These are phyloP conservation scores for Zea mays DNA, from an alignment of 176 grass and related monocot genomes.

Conservation along the genomic window Zm-B73-REFERENCE-NAM-5.0 NC_050105.1:150972501-150973000, in stretches of 20 bases:
- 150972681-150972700: constrained; percentile 41
- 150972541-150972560: constrained; percentile 28
- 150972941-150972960: no score
- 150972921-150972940: no score
- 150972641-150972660: constrained; percentile 78
- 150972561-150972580: constrained; percentile 26
- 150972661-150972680: constrained; percentile 81
- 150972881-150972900: no score
- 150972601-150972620: no score
- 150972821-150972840: no score
- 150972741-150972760: not conserved
- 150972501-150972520: constrained; percentile 39
- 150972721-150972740: constrained; percentile 4
- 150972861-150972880: no score
- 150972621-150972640: constrained; percentile 64
- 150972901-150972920: no score
- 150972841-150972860: no score
- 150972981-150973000: no score
- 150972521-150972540: constrained; percentile 29
- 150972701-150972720: not conserved
- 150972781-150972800: constrained; percentile 82
- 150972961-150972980: no score
- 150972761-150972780: constrained; percentile 19
- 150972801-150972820: constrained; percentile 73
- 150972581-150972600: not conserved